Base-by-base conservation (phyloP, 2,329 filamentous ascomycete species). In the Penicillium sp. region DNA sequence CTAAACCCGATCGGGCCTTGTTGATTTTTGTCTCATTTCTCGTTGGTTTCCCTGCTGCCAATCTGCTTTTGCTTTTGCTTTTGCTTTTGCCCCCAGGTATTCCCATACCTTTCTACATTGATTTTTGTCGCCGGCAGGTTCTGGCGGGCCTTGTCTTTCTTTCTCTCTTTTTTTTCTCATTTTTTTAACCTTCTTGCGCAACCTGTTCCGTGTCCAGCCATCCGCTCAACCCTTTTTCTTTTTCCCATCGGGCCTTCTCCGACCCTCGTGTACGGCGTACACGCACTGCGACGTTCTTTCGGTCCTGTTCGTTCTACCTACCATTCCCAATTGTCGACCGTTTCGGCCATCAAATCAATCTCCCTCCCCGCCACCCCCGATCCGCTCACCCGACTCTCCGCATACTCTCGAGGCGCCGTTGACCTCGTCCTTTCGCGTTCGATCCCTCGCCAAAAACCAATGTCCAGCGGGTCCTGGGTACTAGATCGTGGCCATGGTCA, bases 401-500 rank as follows among this genome's bases (percentile, higher is more conserved):
- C 14, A 51, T 39, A 21, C 36, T 21, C 14, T 18, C 28, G 36
- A 45, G 52, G 48, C 26, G 11, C 42, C 46, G 37, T 40, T 37
- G 42, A 37, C 51, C 40, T 44, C 21, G 10, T 16, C 37, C 21
- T 6, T n/a, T 51, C 51, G 8, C 18, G 9, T 39, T 58, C 56
- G 37, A 46, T 43, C 44, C 28, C 48, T 50, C 54, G 31, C 37
- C 45, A 63, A 59, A 59, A 67, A 72, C 71, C 67, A 75, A 75
- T 75, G 73, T 75, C 70, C 71, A 72, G 62, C 69, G 63, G 64
- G 67, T 65, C 63, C 67, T 70, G 66, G 62, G 60, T 69, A 55
- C 60, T 64, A 65, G 59, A 55, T 65, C 65, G 73, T 75, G 74
- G 72, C 73, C 71, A 76, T 76, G 74, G 73, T 75, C 74, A 75